A percentile compares a stretch with the other conserved stretches of the same genome.
Conservation (phyloP, 805 yeast genomes). For the Pichia kluyveri region DNA sequence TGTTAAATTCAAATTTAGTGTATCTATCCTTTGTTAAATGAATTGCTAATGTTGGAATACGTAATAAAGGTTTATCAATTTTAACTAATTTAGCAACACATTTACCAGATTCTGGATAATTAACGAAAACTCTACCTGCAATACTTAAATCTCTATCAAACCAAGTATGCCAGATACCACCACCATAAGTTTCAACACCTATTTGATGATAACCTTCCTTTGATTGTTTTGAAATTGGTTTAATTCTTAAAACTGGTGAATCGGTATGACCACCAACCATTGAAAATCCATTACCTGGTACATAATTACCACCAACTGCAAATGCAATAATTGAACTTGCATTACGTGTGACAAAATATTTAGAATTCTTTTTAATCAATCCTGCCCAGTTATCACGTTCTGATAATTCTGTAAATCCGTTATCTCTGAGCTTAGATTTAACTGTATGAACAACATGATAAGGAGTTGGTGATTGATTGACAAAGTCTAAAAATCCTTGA, state of each 20-base stretch:
- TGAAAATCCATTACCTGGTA: conserved; percentile 73
- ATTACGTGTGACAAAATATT: conserved; percentile 83
- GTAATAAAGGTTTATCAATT: conserved; percentile 71
- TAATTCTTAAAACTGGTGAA: conserved; percentile 81
- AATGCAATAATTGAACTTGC: conserved; percentile 85
- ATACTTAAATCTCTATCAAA: conserved; percentile 87
- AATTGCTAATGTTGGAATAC: conserved; percentile 92
- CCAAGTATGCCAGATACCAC: conserved; percentile 96
- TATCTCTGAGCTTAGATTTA: conserved; percentile 39
- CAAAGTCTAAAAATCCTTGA: conserved; percentile 62
- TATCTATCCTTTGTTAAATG: conserved; percentile 76
- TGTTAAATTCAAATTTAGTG: conserved; percentile 77
- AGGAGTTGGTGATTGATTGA: conserved; percentile 86
- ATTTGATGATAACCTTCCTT: conserved; percentile 77
- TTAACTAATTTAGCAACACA: conserved; percentile 63
- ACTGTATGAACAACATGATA: conserved; percentile 80
- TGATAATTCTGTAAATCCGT: conserved; percentile 66
- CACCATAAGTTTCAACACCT: conserved; percentile 93
- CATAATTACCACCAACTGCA: conserved; percentile 64
- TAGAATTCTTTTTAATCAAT: conserved; percentile 42
- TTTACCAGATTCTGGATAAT: conserved; percentile 34
- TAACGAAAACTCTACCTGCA: conserved; percentile 85
- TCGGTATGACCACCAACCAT: conserved; percentile 96
- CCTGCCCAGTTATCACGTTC: conserved; percentile 70
- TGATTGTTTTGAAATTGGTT: conserved; percentile 69